These are phyloP conservation scores for Claviceps digitariae DNA, from an alignment of 2,329 filamentous ascomycete genomes.

Conservation along the genomic window DNA sequence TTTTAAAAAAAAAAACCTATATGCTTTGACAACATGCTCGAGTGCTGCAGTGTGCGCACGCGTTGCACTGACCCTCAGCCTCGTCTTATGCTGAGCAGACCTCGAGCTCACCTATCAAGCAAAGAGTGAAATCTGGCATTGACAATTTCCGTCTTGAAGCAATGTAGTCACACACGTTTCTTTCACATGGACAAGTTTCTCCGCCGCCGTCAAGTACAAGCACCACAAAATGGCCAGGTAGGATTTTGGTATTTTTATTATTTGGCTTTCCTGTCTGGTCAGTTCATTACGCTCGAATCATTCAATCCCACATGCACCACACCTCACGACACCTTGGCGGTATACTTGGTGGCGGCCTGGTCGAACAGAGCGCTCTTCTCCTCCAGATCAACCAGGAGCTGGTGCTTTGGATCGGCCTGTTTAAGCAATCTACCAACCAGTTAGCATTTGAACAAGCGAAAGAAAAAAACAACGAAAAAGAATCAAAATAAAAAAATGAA, in stretches of 20 bases:
- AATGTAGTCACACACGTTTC: not conserved
- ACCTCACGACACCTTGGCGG: conserved; percentile 61
- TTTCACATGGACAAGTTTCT: no score
- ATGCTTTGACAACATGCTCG: no score
- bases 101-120: no score
- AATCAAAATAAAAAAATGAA: no score
- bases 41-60: no score
- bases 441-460: conserved; percentile 11
- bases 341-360: conserved; percentile 74
- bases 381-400: conserved; percentile 57
- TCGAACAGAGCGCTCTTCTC: conserved; percentile 86
- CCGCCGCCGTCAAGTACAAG: not conserved
- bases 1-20: no score
- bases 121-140: no score
- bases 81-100: no score
- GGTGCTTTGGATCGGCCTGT: conserved; percentile 51
- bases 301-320: conserved; percentile 4
- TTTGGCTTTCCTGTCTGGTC: conserved; percentile 5
- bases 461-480: no score
- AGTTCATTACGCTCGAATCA: conserved; percentile 18
- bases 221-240: no score
- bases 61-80: no score
- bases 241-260: not conserved
- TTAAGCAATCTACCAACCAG: conserved; percentile 34
- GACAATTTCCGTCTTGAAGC: no score